Percentiles rank a stretch among this genome's conserved stretches.
Conservation (phyloP, 2,329 filamentous ascomycete species). For the Verticillium klebahnii region DNA sequence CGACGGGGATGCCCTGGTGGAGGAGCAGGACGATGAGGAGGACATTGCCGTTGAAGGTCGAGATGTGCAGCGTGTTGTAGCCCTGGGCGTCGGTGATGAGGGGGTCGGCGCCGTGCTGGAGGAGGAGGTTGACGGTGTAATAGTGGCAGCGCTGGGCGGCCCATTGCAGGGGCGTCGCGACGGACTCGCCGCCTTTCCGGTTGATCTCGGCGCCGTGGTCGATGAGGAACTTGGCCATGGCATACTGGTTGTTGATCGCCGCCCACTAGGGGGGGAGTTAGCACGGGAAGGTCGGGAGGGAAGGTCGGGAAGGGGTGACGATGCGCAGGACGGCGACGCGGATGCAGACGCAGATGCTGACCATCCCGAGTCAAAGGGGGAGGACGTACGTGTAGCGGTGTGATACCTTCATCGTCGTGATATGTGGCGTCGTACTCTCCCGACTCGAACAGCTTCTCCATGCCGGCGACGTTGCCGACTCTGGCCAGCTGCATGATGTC, state of each 20-base stretch:
- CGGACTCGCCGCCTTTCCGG: slow-evolving; percentile 88
- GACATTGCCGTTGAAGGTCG: slow-evolving; percentile 94
- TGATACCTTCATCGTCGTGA: slow-evolving; percentile 88
- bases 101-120: slow-evolving; percentile 88
- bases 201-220: slow-evolving; percentile 84
- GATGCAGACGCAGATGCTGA: background rate
- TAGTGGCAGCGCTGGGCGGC: slow-evolving; percentile 95
- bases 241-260: slow-evolving; percentile 97
- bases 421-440: slow-evolving; percentile 79
- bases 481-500: slow-evolving; percentile 96
- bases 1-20: slow-evolving; percentile 92
- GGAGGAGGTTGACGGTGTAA: slow-evolving; percentile 89
- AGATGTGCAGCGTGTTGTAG: slow-evolving; percentile 96
- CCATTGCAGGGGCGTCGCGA: slow-evolving; percentile 94
- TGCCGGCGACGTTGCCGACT: slow-evolving; percentile 76
- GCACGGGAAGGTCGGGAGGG: slow-evolving; percentile 2
- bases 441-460: slow-evolving; percentile 85
- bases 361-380: background rate
- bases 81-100: slow-evolving; percentile 90
- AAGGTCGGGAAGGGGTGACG: background rate
- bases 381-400: slow-evolving; percentile 77
- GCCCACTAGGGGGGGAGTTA: slow-evolving; percentile 68
- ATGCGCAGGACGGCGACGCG: background rate
- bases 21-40: slow-evolving; percentile 83
- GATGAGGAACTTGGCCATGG: slow-evolving; percentile 93